Evolutionary conservation across 345 rosid genomes (phyloP).

Genomic region (Eucalyptus pauciflora): DNA sequence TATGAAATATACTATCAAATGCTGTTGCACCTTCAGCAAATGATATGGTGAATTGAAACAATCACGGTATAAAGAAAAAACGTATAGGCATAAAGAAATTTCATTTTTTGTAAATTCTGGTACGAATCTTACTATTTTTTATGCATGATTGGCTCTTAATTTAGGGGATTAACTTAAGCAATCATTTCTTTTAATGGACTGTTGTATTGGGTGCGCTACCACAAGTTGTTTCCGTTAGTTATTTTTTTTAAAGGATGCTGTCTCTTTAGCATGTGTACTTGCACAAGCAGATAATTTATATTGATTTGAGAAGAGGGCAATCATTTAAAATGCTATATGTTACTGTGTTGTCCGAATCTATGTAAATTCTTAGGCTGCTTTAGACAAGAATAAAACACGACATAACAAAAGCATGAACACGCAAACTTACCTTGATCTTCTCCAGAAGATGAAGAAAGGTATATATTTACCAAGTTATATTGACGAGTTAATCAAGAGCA

Average conservation of each 20-base stretch:
- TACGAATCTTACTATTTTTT: background rate
- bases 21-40: background rate
- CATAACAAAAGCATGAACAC: background rate
- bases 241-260: background rate
- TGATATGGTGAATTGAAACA: background rate
- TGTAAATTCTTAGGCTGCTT: background rate
- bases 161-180: background rate
- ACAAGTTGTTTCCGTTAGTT: background rate
- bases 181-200: background rate
- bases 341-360: background rate
- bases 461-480: background rate
- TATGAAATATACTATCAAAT: background rate
- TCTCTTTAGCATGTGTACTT: background rate
- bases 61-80: background rate
- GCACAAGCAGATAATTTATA: background rate
- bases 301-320: background rate
- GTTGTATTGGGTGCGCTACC: background rate
- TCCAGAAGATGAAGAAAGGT: background rate
- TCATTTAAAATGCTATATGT: background rate
- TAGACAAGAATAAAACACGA: background rate
- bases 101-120: background rate
- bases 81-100: background rate
- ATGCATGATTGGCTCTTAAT: background rate
- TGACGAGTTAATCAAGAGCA: background rate
- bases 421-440: background rate